A percentile compares a stretch with the other conserved stretches of the same genome.
Evolutionary conservation across 1,284 basidiomycete genomes (phyloP).

Genomic region (Austropuccinia psidii): DNA sequence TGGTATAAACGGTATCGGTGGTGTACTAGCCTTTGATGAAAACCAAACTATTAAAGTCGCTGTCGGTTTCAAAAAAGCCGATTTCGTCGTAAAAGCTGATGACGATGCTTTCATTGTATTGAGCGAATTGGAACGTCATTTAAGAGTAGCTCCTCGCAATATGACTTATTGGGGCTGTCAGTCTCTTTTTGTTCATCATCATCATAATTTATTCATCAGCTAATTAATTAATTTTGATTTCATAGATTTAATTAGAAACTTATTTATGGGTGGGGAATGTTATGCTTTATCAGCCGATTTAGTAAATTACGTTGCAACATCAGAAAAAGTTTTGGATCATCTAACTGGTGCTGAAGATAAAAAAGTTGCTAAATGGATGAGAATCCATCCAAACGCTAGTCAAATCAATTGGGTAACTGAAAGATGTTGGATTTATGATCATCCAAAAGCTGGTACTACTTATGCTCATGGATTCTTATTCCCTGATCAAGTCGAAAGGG

Average conservation of each 20-base stretch:
- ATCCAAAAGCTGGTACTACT: constrained; percentile 77
- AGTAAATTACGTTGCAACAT: constrained; percentile 76
- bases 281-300: constrained; percentile 86
- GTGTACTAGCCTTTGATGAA: constrained; percentile 9
- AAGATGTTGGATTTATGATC: constrained; percentile 96
- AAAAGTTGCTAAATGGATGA: constrained; percentile 85
- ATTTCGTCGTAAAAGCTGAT: constrained; percentile 84
- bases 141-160: constrained; percentile 62
- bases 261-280: constrained; percentile 92
- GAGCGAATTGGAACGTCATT: constrained; percentile 75
- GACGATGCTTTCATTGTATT: constrained; percentile 92
- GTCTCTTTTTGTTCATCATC: constrained; percentile 39
- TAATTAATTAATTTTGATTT: not conserved
- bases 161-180: constrained; percentile 85
- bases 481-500: constrained; percentile 72
- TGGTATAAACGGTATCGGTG: constrained; percentile 28
- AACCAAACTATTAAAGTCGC: constrained; percentile 49
- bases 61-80: constrained; percentile 59
- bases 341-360: constrained; percentile 88
- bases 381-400: constrained; percentile 68
- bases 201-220: not conserved
- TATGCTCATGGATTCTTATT: constrained; percentile 97
- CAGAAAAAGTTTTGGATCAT: constrained; percentile 60
- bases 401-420: constrained; percentile 84
- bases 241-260: constrained; percentile 73